A percentile compares a stretch with the other conserved stretches of the same genome.
phyloP scores from a whole-genome alignment of 2,329 filamentous ascomycete species.

The Capronia epimyces region DNA sequence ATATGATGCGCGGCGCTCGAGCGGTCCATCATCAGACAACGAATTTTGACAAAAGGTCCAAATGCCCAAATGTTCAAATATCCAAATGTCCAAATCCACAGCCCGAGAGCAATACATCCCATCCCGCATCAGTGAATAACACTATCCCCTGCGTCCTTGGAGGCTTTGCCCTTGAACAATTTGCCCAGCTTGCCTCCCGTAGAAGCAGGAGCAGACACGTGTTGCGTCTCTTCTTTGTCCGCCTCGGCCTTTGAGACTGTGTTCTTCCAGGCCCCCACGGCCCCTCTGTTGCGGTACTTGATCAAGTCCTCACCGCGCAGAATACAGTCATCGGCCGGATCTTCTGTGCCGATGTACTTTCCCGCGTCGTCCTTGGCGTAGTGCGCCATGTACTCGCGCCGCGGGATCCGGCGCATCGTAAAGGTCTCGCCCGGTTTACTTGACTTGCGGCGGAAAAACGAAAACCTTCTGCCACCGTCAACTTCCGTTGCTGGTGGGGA shows the following conservation, averaged over 20 bases:
- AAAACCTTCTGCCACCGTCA: neutral
- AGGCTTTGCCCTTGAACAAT: neutral
- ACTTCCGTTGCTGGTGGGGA: neutral
- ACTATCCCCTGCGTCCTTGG: neutral
- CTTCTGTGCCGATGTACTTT: slow-evolving; percentile 21
- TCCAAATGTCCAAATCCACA: no score
- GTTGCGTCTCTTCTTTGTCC: neutral
- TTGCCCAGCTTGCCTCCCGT: neutral
- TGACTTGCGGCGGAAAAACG: slow-evolving; percentile 8
- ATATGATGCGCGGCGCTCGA: no score
- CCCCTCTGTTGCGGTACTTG: neutral
- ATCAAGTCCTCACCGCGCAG: slow-evolving; percentile 17
- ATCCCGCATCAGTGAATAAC: neutral
- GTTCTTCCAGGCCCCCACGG: neutral
- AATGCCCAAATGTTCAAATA: no score
- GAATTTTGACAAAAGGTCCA: no score
- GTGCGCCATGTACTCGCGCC: slow-evolving; percentile 23
- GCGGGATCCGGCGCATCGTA: slow-evolving; percentile 20
- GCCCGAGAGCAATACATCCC: neutral
- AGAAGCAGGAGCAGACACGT: neutral
- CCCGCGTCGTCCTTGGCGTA: slow-evolving; percentile 27
- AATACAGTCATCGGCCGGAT: slow-evolving; percentile 26
- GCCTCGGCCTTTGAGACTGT: neutral
- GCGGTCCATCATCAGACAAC: no score
- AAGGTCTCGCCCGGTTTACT: slow-evolving; percentile 5